Evolutionary conservation across 441 rosid species (phyloP), one percentile per base, ranked within the genome.

Genomic region (Pelargonium citronellum): DNA sequence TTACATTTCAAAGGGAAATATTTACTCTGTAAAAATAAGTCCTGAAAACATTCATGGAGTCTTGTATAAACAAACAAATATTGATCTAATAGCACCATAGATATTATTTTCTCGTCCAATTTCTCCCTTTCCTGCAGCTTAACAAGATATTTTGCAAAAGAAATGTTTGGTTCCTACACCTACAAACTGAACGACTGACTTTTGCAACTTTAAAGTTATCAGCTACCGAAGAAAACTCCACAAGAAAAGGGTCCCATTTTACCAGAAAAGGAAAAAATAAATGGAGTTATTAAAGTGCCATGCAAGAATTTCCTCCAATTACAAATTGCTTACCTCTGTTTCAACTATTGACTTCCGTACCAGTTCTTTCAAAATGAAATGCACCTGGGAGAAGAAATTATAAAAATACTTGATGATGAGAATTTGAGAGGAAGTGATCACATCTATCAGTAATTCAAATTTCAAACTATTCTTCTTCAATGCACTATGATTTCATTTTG

Each of bases 321-420:
- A 47, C 3, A 47, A 44, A 7, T 51, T 72, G 62, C 79, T 74
- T 77, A 92, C 99, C 95, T 87, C 95, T 39, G 98, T 95, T 79
- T 84, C 92, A 44, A 91, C 83, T 70, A 95, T 92, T 0, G 97
- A 95, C 81, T 91, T 92, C 71, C 98, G 87, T 41, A 95, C 99
- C 72, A 95, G 94, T 75, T 95, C 99, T 81, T 95, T 95, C 88
- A 92, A 75, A 60, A 95, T 83, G 67, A 92, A 88, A 78, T 95
- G 99, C 67, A 95, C 99, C 99, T 92, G 73, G 51, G 60, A 73
- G 74, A 27, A 73, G 74, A 67, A 77, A 58, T 17, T 64, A 70
- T 34, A 34, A 24, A 69, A n/a, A 19, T 7, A 61, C 5, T 72
- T 65, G 70, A 43, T 43, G 6, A 62, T 7, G 17, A 27, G 68